phyloP scores from a whole-genome alignment of 73 alveolate genomes.

The Effrenium voratum region DNA sequence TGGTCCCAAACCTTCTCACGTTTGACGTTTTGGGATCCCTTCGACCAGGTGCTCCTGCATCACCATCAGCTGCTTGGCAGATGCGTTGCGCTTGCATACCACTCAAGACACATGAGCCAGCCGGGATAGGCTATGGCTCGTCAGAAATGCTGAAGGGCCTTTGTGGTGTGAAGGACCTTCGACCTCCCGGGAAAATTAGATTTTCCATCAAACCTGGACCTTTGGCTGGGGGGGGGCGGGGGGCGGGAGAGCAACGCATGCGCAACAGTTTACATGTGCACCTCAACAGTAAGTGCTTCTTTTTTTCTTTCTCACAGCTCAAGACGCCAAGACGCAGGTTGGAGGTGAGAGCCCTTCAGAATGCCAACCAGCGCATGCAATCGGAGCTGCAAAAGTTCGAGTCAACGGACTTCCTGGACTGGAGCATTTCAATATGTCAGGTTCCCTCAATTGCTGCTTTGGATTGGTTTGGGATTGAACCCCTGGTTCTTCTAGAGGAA shows the following conservation, averaged over 20 bases:
- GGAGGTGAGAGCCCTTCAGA: conserved; percentile 15
- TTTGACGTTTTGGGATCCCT: no score
- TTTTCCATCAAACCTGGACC: neutral
- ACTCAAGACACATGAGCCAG: neutral
- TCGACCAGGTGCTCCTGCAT: neutral
- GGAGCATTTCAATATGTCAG: neutral
- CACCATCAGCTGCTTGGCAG: neutral
- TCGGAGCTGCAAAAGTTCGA: conserved; percentile 15
- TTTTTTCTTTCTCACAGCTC: neutral
- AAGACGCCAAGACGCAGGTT: neutral
- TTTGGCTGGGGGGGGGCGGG: neutral
- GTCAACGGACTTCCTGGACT: no score
- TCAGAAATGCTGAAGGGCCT: neutral
- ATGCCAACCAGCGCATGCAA: conserved; percentile 12
- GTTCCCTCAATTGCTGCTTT: no score
- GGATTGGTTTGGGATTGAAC: neutral
- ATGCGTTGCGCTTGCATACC: neutral
- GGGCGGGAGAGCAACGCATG: neutral
- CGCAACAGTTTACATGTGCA: neutral
- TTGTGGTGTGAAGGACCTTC: neutral
- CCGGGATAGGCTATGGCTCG: no score
- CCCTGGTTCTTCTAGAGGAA: neutral
- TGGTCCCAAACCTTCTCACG: no score
- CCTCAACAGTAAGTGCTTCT: neutral
- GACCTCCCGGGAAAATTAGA: neutral